Conservation (phyloP, 495 filamentous ascomycete species). For the Aspergillus olivimuriae region DNA sequence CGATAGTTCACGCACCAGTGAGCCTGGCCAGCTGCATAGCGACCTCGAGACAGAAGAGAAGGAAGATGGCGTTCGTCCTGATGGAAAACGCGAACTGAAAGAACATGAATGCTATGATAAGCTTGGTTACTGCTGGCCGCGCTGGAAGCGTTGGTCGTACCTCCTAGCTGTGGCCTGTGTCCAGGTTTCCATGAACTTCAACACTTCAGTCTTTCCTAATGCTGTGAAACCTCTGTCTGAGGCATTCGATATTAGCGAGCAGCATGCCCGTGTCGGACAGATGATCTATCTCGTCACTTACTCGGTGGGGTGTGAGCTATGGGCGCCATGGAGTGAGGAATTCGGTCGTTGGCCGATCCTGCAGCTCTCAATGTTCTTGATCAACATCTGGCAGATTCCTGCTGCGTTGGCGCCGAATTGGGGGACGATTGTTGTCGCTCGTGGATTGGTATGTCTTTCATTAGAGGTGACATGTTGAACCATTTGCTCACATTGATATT, state of each 20-base stretch:
- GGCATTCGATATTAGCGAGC: slow-evolving; percentile 54
- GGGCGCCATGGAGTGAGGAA: slow-evolving; percentile 78
- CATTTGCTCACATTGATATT: slow-evolving; percentile 5
- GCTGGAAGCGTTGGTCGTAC: slow-evolving; percentile 69
- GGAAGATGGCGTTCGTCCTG: slow-evolving; percentile 9
- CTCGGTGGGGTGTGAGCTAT: slow-evolving; percentile 72
- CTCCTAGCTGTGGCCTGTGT: slow-evolving; percentile 64
- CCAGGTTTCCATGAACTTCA: slow-evolving; percentile 77
- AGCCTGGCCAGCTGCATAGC: neutral
- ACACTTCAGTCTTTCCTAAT: slow-evolving; percentile 32
- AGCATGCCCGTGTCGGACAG: slow-evolving; percentile 57
- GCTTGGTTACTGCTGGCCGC: slow-evolving; percentile 56
- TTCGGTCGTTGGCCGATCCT: slow-evolving; percentile 65
- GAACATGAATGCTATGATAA: slow-evolving; percentile 59
- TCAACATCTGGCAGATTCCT: slow-evolving; percentile 70
- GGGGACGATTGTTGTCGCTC: slow-evolving; percentile 53
- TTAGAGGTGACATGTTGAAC: neutral
- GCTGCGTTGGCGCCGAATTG: slow-evolving; percentile 65
- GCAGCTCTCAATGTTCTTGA: slow-evolving; percentile 60
- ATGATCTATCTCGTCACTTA: slow-evolving; percentile 67
- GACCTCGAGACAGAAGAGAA: neutral
- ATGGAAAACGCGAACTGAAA: slow-evolving; percentile 53
- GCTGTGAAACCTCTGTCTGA: slow-evolving; percentile 49
- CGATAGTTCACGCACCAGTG: neutral
- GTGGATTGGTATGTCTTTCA: slow-evolving; percentile 42